Evolutionary conservation across 2,329 filamentous ascomycete genomes (phyloP).

Genomic region (Trichoderma atroviride): DNA sequence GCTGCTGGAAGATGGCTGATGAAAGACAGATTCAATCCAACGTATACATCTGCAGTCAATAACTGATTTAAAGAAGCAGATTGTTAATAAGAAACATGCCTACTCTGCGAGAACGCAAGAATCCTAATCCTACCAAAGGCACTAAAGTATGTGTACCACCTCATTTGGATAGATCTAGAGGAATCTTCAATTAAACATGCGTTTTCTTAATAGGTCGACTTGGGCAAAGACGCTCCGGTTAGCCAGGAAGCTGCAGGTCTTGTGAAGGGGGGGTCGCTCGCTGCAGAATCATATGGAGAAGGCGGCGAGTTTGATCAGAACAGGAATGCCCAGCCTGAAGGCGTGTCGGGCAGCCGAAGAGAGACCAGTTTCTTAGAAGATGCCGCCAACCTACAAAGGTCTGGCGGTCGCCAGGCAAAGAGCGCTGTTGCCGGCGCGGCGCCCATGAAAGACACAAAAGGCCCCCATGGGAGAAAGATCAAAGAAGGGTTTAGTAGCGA

Average conservation of each 20-base stretch:
- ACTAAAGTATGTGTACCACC: conserved; percentile 26
- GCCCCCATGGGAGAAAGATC: conserved; percentile 46
- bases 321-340: conserved; percentile 46
- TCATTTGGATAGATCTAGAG: background rate
- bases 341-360: background rate
- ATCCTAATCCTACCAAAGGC: conserved; percentile 23
- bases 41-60: background rate
- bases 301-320: conserved; percentile 66
- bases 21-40: background rate
- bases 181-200: background rate
- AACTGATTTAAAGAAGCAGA: background rate
- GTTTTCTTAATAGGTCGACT: conserved; percentile 46
- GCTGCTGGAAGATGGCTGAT: background rate
- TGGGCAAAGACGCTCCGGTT: conserved; percentile 50
- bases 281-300: conserved; percentile 67
- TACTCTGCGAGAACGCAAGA: conserved; percentile 25
- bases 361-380: background rate
- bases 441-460: conserved; percentile 38
- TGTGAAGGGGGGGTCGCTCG: conserved; percentile 71
- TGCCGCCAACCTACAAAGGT: background rate
- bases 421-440: conserved; percentile 37
- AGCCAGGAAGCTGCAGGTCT: conserved; percentile 65
- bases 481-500: conserved; percentile 41
- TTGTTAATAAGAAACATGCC: background rate
- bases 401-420: conserved; percentile 26